Conservation (phyloP, 1,284 basidiomycete species). For the Trichosporon asahii region DNA sequence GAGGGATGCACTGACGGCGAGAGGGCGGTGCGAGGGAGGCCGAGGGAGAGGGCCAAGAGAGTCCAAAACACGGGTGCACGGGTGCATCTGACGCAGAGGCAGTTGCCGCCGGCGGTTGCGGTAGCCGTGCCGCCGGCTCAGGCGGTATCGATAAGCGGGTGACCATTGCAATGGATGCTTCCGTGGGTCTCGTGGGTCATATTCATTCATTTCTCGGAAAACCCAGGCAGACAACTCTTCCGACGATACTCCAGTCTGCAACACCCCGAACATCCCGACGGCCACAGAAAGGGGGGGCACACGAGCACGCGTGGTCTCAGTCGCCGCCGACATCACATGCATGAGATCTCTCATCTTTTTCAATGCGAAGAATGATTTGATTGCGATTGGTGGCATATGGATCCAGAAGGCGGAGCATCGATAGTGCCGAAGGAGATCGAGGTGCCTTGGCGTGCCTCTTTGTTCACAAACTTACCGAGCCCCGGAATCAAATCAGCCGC, state of each 20-base stretch:
- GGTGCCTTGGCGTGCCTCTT: neutral
- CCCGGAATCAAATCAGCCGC: neutral
- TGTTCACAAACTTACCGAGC: neutral
- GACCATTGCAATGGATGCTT: too few relatives aligned
- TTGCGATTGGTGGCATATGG: too few relatives aligned
- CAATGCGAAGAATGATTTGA: too few relatives aligned
- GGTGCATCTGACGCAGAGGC: neutral
- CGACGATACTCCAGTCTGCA: too few relatives aligned
- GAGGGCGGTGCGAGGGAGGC: neutral
- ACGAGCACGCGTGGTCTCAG: too few relatives aligned
- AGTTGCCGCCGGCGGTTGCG: neutral
- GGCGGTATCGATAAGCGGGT: neutral
- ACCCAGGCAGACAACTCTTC: too few relatives aligned
- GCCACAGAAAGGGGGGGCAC: too few relatives aligned
- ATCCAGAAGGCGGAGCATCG: neutral
- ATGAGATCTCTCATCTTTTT: too few relatives aligned
- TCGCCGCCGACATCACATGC: too few relatives aligned
- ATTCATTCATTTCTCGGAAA: neutral
- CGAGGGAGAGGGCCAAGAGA: too few relatives aligned
- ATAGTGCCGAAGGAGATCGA: neutral
- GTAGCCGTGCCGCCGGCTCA: neutral
- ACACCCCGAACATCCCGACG: too few relatives aligned
- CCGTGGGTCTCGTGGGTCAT: neutral
- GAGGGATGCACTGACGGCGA: neutral
- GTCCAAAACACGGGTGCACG: neutral